Conservation (phyloP, 2,329 filamentous ascomycete genomes). For the Orbilia brochopaga region DNA sequence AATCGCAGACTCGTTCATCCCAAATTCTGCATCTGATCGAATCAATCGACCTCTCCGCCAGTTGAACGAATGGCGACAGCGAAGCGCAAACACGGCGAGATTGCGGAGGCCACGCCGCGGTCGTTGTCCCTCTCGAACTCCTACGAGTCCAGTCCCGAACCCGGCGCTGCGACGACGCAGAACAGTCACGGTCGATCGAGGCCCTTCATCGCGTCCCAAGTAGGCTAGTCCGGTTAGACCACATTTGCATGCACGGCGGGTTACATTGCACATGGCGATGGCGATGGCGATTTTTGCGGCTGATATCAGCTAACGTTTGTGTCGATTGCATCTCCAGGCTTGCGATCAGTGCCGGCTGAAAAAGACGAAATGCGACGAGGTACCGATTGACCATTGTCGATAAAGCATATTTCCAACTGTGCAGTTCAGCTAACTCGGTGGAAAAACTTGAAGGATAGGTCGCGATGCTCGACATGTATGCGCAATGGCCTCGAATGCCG, state of each 20-base stretch:
- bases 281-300: constrained; percentile 42
- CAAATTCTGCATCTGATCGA: constrained; percentile 4
- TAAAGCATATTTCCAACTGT: not conserved
- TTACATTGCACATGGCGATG: constrained; percentile 51
- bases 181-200: constrained; percentile 37
- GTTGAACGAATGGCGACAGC: constrained; percentile 6
- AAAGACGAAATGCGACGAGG: constrained; percentile 65
- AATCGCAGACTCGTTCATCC: constrained; percentile 11
- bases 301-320: constrained; percentile 4
- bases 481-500: constrained; percentile 62
- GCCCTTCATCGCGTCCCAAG: constrained; percentile 50
- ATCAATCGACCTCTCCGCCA: not conserved
- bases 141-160: constrained; percentile 39
- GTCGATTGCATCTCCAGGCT: constrained; percentile 57
- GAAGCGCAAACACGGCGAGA: constrained; percentile 46
- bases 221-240: constrained; percentile 49
- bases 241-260: constrained; percentile 29
- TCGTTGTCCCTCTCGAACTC: constrained; percentile 20
- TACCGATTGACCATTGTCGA: not conserved
- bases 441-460: constrained; percentile 58
- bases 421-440: not conserved
- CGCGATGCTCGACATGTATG: constrained; percentile 63
- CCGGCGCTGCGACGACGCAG: constrained; percentile 30
- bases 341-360: constrained; percentile 64
- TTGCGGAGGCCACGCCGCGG: constrained; percentile 7